Evolutionary conservation across 257 asterid species (phyloP), one percentile per base, ranked within the genome.

Genomic region (Solanum clarkiae): DNA sequence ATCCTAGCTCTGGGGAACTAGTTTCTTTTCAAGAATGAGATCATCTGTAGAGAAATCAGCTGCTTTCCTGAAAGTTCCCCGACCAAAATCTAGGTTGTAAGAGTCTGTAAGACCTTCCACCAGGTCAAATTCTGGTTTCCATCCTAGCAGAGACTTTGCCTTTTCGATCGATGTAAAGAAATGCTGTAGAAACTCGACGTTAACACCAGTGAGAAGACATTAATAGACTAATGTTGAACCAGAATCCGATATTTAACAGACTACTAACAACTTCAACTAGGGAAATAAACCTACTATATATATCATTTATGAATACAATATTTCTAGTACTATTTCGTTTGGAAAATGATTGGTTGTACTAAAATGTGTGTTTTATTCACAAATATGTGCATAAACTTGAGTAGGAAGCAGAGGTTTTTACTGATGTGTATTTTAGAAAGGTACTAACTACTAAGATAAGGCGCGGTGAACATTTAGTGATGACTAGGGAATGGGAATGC

Each of bases 21-120:
- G 95, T 24, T 89, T 86, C 88, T 95, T 97, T 16, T 93, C 98
- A 14, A 97, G 98, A 86, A 97, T 94, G 11, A 97, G 92, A 88
- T 97, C 98, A 77, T 97, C 99, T 3, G 99, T 95, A 26, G 96
- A 91, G 92, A 97, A 97, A 90, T 97, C 98, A 15, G 98, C 98
- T 81, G 80, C 96, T 88, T 97, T 97, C 85, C 99, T 89, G 92
- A 88, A 97, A 4, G 97, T 97, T 84, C 98, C 99, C 80, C 95
- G 88, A 1, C 99, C 99, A 84, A 97, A 97, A 88, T 97, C 99
- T 22, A 95, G 96, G 88, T 94, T 93, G 93, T 97, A 94, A 8
- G 98, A 97, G 86, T 97, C 98, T 49, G 95, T 63, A 47, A 97
- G 97, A 11, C 99, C 99, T 87, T 89, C 96, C 63, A 93, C 96